Percentiles rank a stretch among this genome's conserved stretches.
Evolutionary conservation across 108 stramenopile genomes (phyloP).

Genomic region (Skeletonema tropicum): DNA sequence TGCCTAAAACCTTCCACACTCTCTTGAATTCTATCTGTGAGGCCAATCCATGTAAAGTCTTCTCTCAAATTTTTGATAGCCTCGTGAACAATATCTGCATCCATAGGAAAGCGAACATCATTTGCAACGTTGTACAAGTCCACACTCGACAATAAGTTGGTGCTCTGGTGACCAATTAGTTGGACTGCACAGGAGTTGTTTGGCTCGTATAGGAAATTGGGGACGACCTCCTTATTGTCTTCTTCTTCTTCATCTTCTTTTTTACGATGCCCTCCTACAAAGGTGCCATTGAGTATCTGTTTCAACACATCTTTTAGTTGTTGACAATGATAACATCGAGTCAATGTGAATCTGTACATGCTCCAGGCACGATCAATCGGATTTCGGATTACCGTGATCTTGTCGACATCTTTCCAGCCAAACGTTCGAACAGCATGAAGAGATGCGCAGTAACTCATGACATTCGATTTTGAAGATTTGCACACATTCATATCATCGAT

Average conservation of each 20-base stretch:
- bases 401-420: slow-evolving; percentile 64
- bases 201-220: slow-evolving; percentile 35
- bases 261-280: not conserved
- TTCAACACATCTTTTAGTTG: slow-evolving; percentile 64
- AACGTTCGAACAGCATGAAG: slow-evolving; percentile 60
- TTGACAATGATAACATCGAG: slow-evolving; percentile 66
- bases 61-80: slow-evolving; percentile 67
- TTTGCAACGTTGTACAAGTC: slow-evolving; percentile 52
- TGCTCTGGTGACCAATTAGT: slow-evolving; percentile 69
- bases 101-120: slow-evolving; percentile 48
- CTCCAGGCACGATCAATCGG: slow-evolving; percentile 86
- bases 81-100: slow-evolving; percentile 55
- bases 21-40: slow-evolving; percentile 63
- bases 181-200: slow-evolving; percentile 57
- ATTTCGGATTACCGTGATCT: slow-evolving; percentile 74
- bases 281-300: slow-evolving; percentile 56
- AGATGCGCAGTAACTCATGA: slow-evolving; percentile 77
- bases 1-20: slow-evolving; percentile 53
- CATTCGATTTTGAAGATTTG: slow-evolving; percentile 40
- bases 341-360: slow-evolving; percentile 76
- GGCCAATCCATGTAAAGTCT: slow-evolving; percentile 72
- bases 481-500: slow-evolving; percentile 45
- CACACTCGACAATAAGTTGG: slow-evolving; percentile 62
- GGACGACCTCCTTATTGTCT: not conserved
- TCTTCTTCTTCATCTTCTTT: not conserved